Evolutionary conservation across 441 rosid genomes (phyloP).

Genomic region (Euphorbia schlechtendalii): DNA sequence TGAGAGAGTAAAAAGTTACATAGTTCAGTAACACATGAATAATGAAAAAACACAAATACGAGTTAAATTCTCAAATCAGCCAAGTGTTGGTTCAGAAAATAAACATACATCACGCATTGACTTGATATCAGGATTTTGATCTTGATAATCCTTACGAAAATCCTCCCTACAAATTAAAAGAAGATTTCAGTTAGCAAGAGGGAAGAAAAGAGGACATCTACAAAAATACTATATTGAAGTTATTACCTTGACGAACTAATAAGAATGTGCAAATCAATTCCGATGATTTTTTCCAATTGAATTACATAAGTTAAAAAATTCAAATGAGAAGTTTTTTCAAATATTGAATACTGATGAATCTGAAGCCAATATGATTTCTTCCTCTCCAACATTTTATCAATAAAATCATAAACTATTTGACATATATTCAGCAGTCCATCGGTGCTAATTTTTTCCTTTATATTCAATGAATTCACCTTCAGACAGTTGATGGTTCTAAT

Average conservation of each 20-base stretch:
- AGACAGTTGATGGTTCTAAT: neutral
- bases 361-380: neutral
- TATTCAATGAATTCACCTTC: neutral
- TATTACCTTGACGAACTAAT: neutral
- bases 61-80: constrained; percentile 8
- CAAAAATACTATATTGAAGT: neutral
- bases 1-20: constrained; percentile 21
- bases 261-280: neutral
- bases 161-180: constrained; percentile 49
- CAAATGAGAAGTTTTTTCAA: neutral
- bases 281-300: neutral
- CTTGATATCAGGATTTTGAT: constrained; percentile 80
- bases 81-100: neutral
- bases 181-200: constrained; percentile 15
- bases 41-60: neutral
- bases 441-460: neutral
- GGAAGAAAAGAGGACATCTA: neutral
- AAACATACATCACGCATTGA: constrained; percentile 83
- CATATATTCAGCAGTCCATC: neutral
- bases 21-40: constrained; percentile 9
- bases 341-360: neutral
- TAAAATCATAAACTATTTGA: neutral
- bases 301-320: neutral
- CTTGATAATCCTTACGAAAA: constrained; percentile 78
- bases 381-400: neutral